Base-by-base conservation (phyloP, 495 filamentous ascomycete genomes). In the Penicillium lividum region DNA sequence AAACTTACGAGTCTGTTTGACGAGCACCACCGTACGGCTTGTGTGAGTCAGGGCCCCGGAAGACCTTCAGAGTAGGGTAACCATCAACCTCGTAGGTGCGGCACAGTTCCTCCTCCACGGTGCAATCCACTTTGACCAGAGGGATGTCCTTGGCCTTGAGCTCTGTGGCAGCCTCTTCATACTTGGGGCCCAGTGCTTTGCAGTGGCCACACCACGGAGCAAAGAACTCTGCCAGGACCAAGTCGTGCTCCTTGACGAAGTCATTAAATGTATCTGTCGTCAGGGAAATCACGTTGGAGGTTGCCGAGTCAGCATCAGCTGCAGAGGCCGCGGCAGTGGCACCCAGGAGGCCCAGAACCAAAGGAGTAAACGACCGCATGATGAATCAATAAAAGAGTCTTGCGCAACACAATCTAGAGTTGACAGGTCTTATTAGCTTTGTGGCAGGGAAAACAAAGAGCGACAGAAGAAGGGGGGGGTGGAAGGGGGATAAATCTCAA, bases 181-280 rank as follows among this genome's bases (percentile, higher is more conserved):
- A 94, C 79, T 94, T 91, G 59, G 90, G 90, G 45, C 89, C 90
- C 31, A 94, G 79, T 60, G 91, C 89, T 82, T 98, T 98, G 89
- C 94, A 98, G 84, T 98, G 94, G 63, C 94, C 94, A 73, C 95
- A 99, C 95, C 94, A 98, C 43, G 95, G 95, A 27, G 94, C 94
- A 74, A 95, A 99, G 83, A 97, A 99, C 80, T 99, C 94, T 57
- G 97, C 84, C 60, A 99, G 84, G 45, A 99, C 94, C 54, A 98
- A 82, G 64, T 89, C 86, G 70, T 98, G 86, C 58, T 88, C 82
- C 65, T 87, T 90, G 60, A 99, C 77, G 77, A 97, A 99, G 50
- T 83, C 81, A 46, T 86, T 76, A 68, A 98, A 98, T 44, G 84
- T 92, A 64, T 94, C 92, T 73, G 84, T 89, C 72, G 86, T 93